phyloP scores from a whole-genome alignment of 2,329 filamentous ascomycete species.

The Didymella pomorum region DNA sequence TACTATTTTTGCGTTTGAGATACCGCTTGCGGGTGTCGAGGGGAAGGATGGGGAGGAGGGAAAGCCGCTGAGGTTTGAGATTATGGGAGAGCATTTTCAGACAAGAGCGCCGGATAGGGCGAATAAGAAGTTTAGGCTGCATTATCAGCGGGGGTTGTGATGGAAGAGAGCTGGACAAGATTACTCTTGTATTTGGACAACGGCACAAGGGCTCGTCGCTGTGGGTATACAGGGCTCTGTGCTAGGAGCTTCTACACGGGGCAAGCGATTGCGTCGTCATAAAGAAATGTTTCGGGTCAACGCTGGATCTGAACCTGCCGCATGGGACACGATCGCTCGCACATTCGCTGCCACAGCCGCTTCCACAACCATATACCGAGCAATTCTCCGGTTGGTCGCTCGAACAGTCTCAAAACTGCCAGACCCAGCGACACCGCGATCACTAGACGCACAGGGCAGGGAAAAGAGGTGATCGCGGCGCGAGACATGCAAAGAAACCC shows the following conservation, averaged over 20 bases:
- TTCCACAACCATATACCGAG: neutral
- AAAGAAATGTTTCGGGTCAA: no score
- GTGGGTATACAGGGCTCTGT: neutral
- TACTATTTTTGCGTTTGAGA: conserved; percentile 79
- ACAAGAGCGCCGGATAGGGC: conserved; percentile 82
- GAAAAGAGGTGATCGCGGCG: no score
- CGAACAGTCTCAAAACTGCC: neutral
- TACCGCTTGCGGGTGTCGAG: conserved; percentile 60
- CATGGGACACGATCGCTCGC: neutral
- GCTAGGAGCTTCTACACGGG: neutral
- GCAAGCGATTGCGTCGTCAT: neutral
- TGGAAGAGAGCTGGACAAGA: neutral
- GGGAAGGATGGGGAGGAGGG: conserved; percentile 16
- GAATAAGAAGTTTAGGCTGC: conserved; percentile 89
- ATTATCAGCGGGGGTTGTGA: conserved; percentile 79
- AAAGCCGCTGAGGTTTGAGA: conserved; percentile 75
- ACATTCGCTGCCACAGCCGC: neutral
- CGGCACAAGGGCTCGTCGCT: no score
- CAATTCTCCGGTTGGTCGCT: neutral
- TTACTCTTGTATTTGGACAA: neutral
- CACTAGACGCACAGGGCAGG: neutral
- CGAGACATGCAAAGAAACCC: neutral
- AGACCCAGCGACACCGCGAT: neutral
- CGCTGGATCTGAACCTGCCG: no score
- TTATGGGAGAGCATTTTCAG: conserved; percentile 88